Evolutionary conservation across 345 rosid genomes (phyloP).

Genomic region (Linum trigynum): DNA sequence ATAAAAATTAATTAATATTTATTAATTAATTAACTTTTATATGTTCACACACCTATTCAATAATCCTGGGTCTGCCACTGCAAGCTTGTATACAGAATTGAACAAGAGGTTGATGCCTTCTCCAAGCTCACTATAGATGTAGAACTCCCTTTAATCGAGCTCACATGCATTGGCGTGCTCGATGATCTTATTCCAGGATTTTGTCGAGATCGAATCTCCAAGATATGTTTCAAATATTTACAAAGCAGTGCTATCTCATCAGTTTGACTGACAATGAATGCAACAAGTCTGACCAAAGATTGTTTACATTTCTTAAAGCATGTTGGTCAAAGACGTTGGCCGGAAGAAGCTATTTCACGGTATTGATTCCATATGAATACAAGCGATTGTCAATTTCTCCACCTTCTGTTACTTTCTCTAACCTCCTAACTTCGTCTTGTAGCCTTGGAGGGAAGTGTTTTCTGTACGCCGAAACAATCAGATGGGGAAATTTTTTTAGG

Average conservation of each 20-base stretch:
- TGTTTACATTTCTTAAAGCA: slow-evolving; percentile 36
- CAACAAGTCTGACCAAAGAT: not conserved
- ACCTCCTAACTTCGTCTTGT: slow-evolving; percentile 63
- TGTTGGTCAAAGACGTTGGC: slow-evolving; percentile 13
- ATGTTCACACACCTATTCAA: too few species aligned
- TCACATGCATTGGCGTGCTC: slow-evolving; percentile 54
- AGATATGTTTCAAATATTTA: slow-evolving; percentile 28
- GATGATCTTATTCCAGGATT: slow-evolving; percentile 44
- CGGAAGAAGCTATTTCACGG: slow-evolving; percentile 40
- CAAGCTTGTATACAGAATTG: slow-evolving; percentile 38
- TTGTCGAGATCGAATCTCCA: slow-evolving; percentile 30
- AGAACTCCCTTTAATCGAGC: slow-evolving; percentile 35
- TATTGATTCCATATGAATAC: slow-evolving; percentile 10
- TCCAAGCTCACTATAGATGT: slow-evolving; percentile 23
- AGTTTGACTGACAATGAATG: not conserved
- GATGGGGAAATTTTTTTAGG: too few species aligned
- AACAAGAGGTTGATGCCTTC: slow-evolving; percentile 31
- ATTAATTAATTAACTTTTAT: too few species aligned
- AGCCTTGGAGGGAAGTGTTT: slow-evolving; percentile 66
- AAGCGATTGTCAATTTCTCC: slow-evolving; percentile 41
- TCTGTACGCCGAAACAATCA: slow-evolving; percentile 37
- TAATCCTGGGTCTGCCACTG: too few species aligned
- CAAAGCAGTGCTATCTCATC: slow-evolving; percentile 1
- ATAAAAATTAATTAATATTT: too few species aligned
- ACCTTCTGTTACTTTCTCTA: slow-evolving; percentile 57